phyloP scores from a whole-genome alignment of 2,329 filamentous ascomycete genomes.

The Hortaea werneckii region DNA sequence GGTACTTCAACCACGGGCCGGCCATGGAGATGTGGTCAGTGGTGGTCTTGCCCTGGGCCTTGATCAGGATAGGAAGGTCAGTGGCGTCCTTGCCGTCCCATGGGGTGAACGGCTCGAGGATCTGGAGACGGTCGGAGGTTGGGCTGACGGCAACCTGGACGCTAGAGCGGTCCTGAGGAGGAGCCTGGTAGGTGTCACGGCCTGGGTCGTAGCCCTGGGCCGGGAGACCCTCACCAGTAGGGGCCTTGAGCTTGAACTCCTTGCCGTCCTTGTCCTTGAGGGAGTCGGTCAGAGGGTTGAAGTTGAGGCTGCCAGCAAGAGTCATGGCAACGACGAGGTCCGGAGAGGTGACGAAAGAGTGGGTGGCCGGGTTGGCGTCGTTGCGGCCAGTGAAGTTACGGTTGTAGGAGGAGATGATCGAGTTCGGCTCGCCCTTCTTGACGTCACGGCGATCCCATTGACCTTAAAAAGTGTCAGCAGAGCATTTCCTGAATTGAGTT shows the following conservation, averaged over 20 bases:
- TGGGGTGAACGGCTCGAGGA: conserved; percentile 71
- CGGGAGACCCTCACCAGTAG: conserved; percentile 74
- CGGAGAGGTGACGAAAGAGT: conserved; percentile 85
- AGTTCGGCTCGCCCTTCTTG: conserved; percentile 76
- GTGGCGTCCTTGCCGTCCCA: conserved; percentile 89
- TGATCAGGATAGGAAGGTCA: conserved; percentile 87
- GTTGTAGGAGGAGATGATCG: conserved; percentile 98
- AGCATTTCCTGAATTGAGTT: no score
- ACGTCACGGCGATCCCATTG: conserved; percentile 94
- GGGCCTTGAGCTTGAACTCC: conserved; percentile 77
- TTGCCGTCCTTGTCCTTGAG: conserved; percentile 94
- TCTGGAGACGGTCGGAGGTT: conserved; percentile 84
- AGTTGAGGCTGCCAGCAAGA: conserved; percentile 73
- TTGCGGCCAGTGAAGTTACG: conserved; percentile 99
- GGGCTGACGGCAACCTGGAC: conserved; percentile 78
- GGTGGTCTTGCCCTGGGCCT: conserved; percentile 91
- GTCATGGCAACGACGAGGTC: conserved; percentile 82
- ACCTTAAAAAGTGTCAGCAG: conserved; percentile 34
- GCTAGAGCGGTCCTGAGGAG: conserved; percentile 63
- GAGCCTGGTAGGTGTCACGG: conserved; percentile 90
- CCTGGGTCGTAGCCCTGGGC: conserved; percentile 77
- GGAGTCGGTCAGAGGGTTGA: conserved; percentile 89
- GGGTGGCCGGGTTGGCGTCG: conserved; percentile 87
- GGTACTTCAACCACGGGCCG: conserved; percentile 96
- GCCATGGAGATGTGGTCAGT: conserved; percentile 98